Evolutionary conservation across 1,284 basidiomycete species (phyloP).

Genomic region (Lentinus polychrous): DNA sequence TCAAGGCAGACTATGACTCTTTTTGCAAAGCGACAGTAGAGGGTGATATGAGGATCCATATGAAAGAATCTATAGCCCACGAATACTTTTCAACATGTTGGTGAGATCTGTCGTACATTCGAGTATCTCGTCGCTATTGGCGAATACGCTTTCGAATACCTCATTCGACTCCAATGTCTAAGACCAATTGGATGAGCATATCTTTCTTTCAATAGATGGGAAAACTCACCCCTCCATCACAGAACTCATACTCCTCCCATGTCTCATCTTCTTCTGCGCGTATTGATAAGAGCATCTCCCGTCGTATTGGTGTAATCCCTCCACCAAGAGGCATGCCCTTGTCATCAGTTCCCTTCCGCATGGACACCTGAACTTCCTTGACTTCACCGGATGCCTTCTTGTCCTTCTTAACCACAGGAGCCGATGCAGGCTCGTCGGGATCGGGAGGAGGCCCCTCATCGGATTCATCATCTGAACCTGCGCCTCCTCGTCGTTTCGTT

Average conservation of each 20-base stretch:
- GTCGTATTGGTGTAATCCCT: conserved; percentile 32
- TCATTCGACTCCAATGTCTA: conserved; percentile 52
- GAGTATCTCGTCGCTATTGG: conserved; percentile 44
- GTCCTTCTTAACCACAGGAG: conserved; percentile 39
- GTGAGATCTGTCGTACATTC: conserved; percentile 57
- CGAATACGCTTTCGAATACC: conserved; percentile 56
- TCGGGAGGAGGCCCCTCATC: conserved; percentile 75
- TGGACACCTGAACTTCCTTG: conserved; percentile 70
- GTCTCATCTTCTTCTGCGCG: conserved; percentile 67
- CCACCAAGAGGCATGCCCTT: conserved; percentile 37
- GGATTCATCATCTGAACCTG: conserved; percentile 61
- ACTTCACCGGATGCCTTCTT: conserved; percentile 50
- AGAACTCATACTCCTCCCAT: conserved; percentile 61
- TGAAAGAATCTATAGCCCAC: conserved; percentile 51
- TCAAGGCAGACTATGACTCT: not conserved
- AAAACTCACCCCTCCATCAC: conserved; percentile 49
- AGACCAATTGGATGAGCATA: not conserved
- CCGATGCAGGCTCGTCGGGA: conserved; percentile 57
- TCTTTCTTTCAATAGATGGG: conserved; percentile 2
- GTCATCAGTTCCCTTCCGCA: conserved; percentile 57
- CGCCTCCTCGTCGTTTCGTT: conserved; percentile 41
- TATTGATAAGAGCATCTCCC: conserved; percentile 69
- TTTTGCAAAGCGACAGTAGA: not conserved
- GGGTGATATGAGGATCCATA: no score
- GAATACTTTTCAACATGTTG: conserved; percentile 52